phyloP scores from a whole-genome alignment of 2,329 filamentous ascomycete genomes.

The Camillea tinctor region DNA sequence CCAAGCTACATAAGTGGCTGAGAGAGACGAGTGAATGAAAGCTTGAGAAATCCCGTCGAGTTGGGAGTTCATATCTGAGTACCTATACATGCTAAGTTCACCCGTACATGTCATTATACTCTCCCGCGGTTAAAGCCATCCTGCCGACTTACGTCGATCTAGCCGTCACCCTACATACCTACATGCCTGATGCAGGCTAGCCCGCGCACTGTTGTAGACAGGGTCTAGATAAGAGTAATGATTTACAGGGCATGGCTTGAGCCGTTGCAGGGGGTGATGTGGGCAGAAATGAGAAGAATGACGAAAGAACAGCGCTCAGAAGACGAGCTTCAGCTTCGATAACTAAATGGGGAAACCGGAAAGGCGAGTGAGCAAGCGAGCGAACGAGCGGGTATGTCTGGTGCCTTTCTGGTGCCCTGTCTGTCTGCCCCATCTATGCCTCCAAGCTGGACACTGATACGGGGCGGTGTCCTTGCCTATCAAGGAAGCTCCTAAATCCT shows the following conservation, averaged over 20 bases:
- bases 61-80: not conserved
- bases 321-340: not conserved
- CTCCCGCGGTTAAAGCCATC: not conserved
- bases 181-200: not conserved
- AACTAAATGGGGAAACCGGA: no score
- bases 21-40: slow-evolving; percentile 1
- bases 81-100: no score
- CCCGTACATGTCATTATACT: not conserved
- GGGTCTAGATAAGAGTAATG: not conserved
- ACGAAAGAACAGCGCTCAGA: not conserved
- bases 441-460: not conserved
- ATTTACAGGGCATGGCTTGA: not conserved
- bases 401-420: no score
- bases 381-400: no score
- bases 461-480: slow-evolving; percentile 4
- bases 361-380: no score
- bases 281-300: not conserved
- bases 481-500: slow-evolving; percentile 1
- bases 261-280: not conserved
- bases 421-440: not conserved
- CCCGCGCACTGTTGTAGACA: not conserved
- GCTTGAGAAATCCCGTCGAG: not conserved
- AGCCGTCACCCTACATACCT: not conserved
- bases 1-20: not conserved
- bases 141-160: no score